These are phyloP conservation scores for Streptanthus diversifolius DNA, from an alignment of 345 rosid genomes.

Conservation along the genomic window DNA sequence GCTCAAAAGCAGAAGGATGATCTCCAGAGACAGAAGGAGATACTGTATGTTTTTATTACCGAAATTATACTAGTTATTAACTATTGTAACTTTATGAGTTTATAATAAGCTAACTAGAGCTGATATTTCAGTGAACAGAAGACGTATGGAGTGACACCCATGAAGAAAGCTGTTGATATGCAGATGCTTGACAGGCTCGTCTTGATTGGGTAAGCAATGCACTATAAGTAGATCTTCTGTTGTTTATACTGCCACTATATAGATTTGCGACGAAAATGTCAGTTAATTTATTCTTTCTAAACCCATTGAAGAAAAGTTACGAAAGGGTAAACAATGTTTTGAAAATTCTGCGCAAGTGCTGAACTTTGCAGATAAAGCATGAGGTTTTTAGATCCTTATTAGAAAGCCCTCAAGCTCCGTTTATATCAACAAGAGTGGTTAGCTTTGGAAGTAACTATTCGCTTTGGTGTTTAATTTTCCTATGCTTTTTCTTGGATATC, in stretches of 20 bases:
- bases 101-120: background rate
- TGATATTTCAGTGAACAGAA: conserved; percentile 72
- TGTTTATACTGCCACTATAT: background rate
- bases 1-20: conserved; percentile 52
- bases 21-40: conserved; percentile 50
- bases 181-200: conserved; percentile 54
- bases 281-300: background rate
- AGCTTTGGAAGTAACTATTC: background rate
- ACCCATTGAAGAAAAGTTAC: background rate
- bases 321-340: background rate
- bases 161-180: conserved; percentile 79
- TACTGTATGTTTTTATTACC: conserved; percentile 38
- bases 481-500: background rate
- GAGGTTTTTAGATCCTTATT: background rate
- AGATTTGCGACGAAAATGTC: background rate
- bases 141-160: conserved; percentile 71
- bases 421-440: background rate
- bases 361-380: background rate
- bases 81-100: background rate
- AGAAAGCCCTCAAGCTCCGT: background rate
- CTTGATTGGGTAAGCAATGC: conserved; percentile 65
- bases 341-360: background rate
- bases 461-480: background rate
- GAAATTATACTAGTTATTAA: background rate
- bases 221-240: background rate